phyloP scores from a whole-genome alignment of 257 asterid genomes.

The Schizonepeta tenuifolia region DNA sequence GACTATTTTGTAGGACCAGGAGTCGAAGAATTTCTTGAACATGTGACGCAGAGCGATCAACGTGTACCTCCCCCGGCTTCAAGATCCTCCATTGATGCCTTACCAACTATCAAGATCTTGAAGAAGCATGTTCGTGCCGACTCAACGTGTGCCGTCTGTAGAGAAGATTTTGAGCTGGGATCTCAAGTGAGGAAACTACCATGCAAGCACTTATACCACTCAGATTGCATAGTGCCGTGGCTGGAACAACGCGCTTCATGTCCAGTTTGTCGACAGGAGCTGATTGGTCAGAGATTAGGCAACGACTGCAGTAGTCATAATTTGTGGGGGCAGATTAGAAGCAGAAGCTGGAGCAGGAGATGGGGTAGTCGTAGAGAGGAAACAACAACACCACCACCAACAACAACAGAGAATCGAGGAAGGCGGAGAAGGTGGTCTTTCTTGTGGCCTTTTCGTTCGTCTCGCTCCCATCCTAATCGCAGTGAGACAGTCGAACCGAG shows the following conservation, averaged over 20 bases:
- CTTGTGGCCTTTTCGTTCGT: slow-evolving; percentile 84
- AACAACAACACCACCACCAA: slow-evolving; percentile 1
- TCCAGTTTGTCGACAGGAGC: slow-evolving; percentile 86
- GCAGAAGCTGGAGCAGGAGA: slow-evolving; percentile 59
- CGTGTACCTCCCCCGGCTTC: slow-evolving; percentile 80
- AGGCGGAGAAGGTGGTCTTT: slow-evolving; percentile 80
- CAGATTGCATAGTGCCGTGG: slow-evolving; percentile 91
- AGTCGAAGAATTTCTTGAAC: slow-evolving; percentile 77
- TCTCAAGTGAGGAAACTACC: slow-evolving; percentile 72
- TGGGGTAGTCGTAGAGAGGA: slow-evolving; percentile 44
- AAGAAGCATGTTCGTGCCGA: slow-evolving; percentile 79
- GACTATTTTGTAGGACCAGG: slow-evolving; percentile 92
- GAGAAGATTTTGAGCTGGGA: slow-evolving; percentile 76
- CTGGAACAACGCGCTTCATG: slow-evolving; percentile 75
- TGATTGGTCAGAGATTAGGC: slow-evolving; percentile 35
- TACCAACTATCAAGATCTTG: slow-evolving; percentile 72
- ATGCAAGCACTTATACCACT: slow-evolving; percentile 81
- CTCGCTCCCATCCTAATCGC: slow-evolving; percentile 47
- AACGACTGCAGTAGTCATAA: slow-evolving; percentile 31
- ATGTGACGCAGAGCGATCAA: slow-evolving; percentile 52
- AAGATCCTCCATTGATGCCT: slow-evolving; percentile 66
- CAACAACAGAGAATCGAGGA: slow-evolving; percentile 34
- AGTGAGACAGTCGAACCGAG: slow-evolving; percentile 53
- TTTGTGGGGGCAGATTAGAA: slow-evolving; percentile 49
- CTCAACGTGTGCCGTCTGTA: slow-evolving; percentile 81